Evolutionary conservation across 352 stramenopile species (phyloP).

Genomic region (Pythium angustatum): DNA sequence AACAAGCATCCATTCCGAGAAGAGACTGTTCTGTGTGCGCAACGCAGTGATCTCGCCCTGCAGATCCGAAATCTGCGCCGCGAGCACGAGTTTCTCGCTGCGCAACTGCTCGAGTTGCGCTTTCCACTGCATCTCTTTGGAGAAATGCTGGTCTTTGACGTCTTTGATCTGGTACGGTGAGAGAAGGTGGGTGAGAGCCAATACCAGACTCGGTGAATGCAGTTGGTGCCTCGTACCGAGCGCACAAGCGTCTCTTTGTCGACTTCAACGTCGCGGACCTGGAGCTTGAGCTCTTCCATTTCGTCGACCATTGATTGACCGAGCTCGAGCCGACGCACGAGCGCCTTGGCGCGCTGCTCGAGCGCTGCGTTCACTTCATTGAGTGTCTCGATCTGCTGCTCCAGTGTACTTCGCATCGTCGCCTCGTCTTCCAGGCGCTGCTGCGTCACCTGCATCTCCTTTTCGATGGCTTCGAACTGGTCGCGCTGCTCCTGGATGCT

Average conservation of each 20-base stretch:
- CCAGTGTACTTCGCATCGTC: slow-evolving; percentile 51
- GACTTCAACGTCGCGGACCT: slow-evolving; percentile 59
- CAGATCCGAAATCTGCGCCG: slow-evolving; percentile 50
- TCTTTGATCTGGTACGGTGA: slow-evolving; percentile 69
- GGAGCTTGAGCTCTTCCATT: slow-evolving; percentile 63
- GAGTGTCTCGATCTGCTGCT: slow-evolving; percentile 68
- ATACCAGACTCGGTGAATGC: too few relatives aligned
- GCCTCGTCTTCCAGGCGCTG: slow-evolving; percentile 53
- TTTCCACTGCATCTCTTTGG: slow-evolving; percentile 65
- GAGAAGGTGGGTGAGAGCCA: too few relatives aligned
- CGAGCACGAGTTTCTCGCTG: slow-evolving; percentile 45
- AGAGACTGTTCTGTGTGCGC: slow-evolving; percentile 62
- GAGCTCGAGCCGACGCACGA: slow-evolving; percentile 68
- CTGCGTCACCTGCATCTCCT: slow-evolving; percentile 52
- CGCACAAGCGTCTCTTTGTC: slow-evolving; percentile 74
- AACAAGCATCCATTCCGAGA: slow-evolving; percentile 83
- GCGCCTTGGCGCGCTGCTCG: slow-evolving; percentile 66
- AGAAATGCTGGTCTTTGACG: slow-evolving; percentile 67
- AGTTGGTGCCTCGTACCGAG: slow-evolving; percentile 32
- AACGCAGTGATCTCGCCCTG: slow-evolving; percentile 60
- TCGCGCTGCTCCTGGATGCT: slow-evolving; percentile 59
- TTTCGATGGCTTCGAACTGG: slow-evolving; percentile 53
- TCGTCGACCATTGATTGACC: slow-evolving; percentile 45
- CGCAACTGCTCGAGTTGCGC: slow-evolving; percentile 51
- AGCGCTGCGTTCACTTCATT: slow-evolving; percentile 76